Conservation (phyloP, 768 basidiomycete species). For the Mycena kentingensis region DNA sequence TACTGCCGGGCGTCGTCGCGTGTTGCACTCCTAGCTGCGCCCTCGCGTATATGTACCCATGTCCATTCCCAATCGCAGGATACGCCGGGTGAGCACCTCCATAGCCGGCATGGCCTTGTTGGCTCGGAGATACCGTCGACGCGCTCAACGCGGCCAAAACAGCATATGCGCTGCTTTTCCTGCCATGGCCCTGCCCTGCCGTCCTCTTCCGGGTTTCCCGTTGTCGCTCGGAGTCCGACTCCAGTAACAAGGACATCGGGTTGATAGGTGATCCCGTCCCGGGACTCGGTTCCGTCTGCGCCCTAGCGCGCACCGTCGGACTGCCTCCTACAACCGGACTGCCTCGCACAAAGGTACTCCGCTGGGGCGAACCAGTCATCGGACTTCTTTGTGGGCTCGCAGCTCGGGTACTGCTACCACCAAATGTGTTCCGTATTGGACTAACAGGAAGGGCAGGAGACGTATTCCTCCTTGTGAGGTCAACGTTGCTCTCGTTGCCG, state of each 20-base stretch:
- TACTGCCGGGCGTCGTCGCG: conserved; percentile 19
- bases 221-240: not conserved
- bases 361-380: not conserved
- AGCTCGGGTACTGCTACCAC: not conserved
- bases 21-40: not conserved
- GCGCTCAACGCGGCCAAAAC: conserved; percentile 16
- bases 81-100: not conserved
- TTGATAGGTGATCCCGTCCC: not conserved
- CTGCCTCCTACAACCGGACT: not conserved
- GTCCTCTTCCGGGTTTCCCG: not conserved
- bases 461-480: conserved; percentile 8
- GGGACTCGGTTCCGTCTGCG: conserved; percentile 10
- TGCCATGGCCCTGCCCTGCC: conserved; percentile 5
- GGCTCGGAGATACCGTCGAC: not conserved
- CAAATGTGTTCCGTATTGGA: not conserved
- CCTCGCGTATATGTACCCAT: not conserved
- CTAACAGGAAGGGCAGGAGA: conserved; percentile 1
- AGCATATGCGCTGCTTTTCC: conserved; percentile 25
- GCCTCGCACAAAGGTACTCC: not conserved
- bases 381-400: not conserved
- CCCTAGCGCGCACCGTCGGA: not conserved
- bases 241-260: not conserved
- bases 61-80: not conserved
- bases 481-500: not conserved
- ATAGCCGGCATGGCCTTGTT: not conserved